A percentile compares a stretch with the other conserved stretches of the same genome.
phyloP scores from a whole-genome alignment of 179 eudicot species.

The Heliamphora pulchella region DNA sequence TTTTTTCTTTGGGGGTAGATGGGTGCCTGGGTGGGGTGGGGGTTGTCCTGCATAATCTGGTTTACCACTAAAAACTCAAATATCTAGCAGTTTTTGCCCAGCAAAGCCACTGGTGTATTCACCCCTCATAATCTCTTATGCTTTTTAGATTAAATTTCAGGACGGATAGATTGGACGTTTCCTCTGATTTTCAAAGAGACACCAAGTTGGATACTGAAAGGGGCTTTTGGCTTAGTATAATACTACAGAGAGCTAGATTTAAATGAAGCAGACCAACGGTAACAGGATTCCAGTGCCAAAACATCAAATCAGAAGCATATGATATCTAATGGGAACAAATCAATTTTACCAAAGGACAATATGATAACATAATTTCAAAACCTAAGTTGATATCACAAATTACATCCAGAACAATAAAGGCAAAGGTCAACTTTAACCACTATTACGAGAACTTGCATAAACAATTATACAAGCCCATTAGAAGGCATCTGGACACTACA shows the following conservation, averaged over 20 bases:
- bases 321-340: conserved; percentile 1
- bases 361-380: not conserved
- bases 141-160: not conserved
- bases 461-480: not conserved
- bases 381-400: not conserved
- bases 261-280: not conserved
- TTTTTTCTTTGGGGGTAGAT: not conserved
- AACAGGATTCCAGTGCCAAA: not conserved
- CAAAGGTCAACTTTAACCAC: not conserved
- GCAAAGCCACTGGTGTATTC: not conserved
- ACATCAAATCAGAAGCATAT: not conserved
- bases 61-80: conserved; percentile 31
- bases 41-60: conserved; percentile 51
- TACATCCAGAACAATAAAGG: not conserved
- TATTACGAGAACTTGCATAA: not conserved
- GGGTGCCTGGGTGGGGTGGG: too few species aligned
- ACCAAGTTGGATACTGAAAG: not conserved
- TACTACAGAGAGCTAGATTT: too few species aligned
- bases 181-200: not conserved
- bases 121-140: not conserved
- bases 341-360: not conserved
- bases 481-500: not conserved
- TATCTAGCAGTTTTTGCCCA: not conserved
- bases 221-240: not conserved
- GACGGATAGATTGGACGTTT: not conserved